Base-by-base conservation (phyloP, 2,329 filamentous ascomycete species). In the Helminthosporium solani region DNA sequence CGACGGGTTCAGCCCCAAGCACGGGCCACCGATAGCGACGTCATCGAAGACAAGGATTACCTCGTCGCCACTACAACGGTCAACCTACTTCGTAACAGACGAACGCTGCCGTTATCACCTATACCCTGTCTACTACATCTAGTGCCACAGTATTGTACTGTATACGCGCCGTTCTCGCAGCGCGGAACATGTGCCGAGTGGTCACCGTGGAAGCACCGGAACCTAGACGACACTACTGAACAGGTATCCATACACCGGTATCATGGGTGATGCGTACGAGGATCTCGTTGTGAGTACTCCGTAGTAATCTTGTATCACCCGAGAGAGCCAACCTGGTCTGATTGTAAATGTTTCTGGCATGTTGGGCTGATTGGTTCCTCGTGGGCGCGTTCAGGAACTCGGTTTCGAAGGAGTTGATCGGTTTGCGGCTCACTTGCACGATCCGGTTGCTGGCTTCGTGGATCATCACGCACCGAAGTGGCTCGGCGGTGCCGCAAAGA, bases 331-430 rank as follows among this genome's bases (percentile, higher is more conserved):
- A n/a, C n/a, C n/a, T n/a, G n/a, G n/a, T n/a, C n/a, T n/a, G n/a
- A n/a, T n/a, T n/a, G n/a, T 28, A 3, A 19, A 19, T 8, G n/a
- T 31, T 40, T 14, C 20, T 3, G 23, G 15, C 8, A 23, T 27
- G 3, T n/a, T 27, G 16, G 33, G 5, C 7, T 28, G 19, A 19
- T 35, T 15, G 3, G 8, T 35, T 19, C 2, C 28, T 27, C 1
- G 14, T 35, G 19, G 23, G 23, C 9, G 23, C 23, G 9, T 11
- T 23, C 42, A 70, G 67, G 67, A 70, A 51, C 62, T 70, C 7
- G 67, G 67, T 2, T 61, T 68, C 33, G 61, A 64, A 47, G 64
- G 64, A n/a, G 47, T 69, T 4, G 60, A 69, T 40, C 56, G 48
- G 15, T 48, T 61, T 23, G 53, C 61, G 16, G 46, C 62, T 30